These are phyloP conservation scores for Apiospora marii DNA, from an alignment of 2,329 filamentous ascomycete species.

Conservation along the genomic window DNA sequence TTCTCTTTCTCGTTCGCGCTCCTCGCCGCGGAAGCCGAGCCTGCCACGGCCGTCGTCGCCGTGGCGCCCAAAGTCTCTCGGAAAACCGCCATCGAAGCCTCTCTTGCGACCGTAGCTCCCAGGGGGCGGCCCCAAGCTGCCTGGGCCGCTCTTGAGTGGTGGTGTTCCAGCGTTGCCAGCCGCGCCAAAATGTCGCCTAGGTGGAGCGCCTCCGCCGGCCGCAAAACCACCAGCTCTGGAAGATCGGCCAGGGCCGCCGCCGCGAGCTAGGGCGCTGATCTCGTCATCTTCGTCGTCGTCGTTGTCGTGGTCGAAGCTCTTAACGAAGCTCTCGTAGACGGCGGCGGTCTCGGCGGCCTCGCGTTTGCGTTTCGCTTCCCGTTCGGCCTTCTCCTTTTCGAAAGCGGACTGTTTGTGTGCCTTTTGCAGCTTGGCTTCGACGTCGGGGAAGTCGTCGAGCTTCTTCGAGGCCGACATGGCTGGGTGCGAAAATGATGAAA, in stretches of 20 bases:
- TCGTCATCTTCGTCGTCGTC: slow-evolving; percentile 50
- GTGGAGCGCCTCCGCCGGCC: slow-evolving; percentile 34
- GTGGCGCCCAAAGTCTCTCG: slow-evolving; percentile 43
- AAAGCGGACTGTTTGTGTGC: slow-evolving; percentile 86
- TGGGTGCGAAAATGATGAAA: slow-evolving; percentile 28
- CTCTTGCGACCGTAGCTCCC: slow-evolving; percentile 62
- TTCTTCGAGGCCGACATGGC: slow-evolving; percentile 56
- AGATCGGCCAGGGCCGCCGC: slow-evolving; percentile 38
- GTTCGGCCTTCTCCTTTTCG: slow-evolving; percentile 87
- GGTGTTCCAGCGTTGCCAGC: slow-evolving; percentile 54
- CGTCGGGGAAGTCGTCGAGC: slow-evolving; percentile 70
- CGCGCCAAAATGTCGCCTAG: slow-evolving; percentile 72
- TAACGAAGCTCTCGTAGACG: slow-evolving; percentile 87
- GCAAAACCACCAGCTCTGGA: slow-evolving; percentile 40
- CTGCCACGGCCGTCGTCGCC: slow-evolving; percentile 42
- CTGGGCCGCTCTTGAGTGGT: slow-evolving; percentile 64
- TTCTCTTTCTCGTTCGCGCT: slow-evolving; percentile 35
- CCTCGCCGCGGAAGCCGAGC: slow-evolving; percentile 51
- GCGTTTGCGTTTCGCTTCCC: slow-evolving; percentile 83
- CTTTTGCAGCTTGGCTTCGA: slow-evolving; percentile 79
- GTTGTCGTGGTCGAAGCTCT: slow-evolving; percentile 74
- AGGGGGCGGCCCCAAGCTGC: slow-evolving; percentile 65
- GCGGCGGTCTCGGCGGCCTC: slow-evolving; percentile 89
- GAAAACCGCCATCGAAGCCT: slow-evolving; percentile 56
- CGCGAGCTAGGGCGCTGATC: slow-evolving; percentile 32